Base-by-base conservation (phyloP, 257 asterid species). In the Lycium ferocissimum region DNA sequence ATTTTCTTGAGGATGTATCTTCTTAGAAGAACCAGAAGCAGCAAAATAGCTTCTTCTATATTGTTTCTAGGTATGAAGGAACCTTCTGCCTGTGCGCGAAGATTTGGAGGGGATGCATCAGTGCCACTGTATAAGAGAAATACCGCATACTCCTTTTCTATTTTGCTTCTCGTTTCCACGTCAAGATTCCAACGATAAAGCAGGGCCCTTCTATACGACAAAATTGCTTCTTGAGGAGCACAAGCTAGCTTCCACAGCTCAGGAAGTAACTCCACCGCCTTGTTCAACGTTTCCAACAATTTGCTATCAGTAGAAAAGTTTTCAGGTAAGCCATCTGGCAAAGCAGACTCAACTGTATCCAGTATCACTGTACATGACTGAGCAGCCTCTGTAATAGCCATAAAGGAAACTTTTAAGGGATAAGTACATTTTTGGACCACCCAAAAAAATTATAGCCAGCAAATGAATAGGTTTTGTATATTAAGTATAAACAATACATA, bases 111-210 rank as follows among this genome's bases (percentile, higher is more conserved):
- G 78, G 87, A 72, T 6, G 98, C 97, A 47, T 93, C 96, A 73
- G 89, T 86, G 38, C 98, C 99, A 62, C 99, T 92, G 89, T 94
- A 95, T 11, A 95, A 94, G 83, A 95, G 98, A 86, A 91, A 94
- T 38, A 90, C 62, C 8, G 98, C 99, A 11, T 93, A 95, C 65
- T 92, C 93, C 88, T 91, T 94, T 83, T 95, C 98, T 6, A 95
- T 84, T 82, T 87, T 90, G 15, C 93, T 91, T 85, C 94, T 84
- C 35, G 94, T 92, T 82, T 89, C 89, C 2, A 88, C 51, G 26
- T 93, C 96, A 51, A 95, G 98, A 85, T 91, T 91, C 98, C 99
- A 95, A 15, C 87, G 91, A 61, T 94, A 93, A 65, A 95, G 95
- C 20, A 95, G 89, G 66, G 98, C 98, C 81, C 94, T 87, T 83